A percentile compares a stretch with the other conserved stretches of the same genome.
Evolutionary conservation across 139 green algal species (phyloP).

Genomic region (Microglena sp.): DNA sequence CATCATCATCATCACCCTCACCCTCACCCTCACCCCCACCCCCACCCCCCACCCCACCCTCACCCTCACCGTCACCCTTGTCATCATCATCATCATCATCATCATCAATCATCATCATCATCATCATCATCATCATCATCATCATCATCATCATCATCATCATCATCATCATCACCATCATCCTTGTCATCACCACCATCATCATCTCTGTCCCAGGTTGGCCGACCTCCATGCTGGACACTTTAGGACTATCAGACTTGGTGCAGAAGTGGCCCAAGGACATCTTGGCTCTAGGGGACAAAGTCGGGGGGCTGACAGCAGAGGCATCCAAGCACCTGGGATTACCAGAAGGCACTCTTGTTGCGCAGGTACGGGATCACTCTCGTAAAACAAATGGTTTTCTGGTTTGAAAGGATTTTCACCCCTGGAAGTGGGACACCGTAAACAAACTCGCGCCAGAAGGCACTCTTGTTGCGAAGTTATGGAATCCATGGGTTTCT

Average conservation of each 20-base stretch:
- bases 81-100: not conserved
- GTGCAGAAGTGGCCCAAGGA: constrained; percentile 55
- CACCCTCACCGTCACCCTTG: not conserved
- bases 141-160: not conserved
- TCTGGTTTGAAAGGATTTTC: not conserved
- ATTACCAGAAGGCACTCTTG: constrained; percentile 43
- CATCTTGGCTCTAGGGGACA: constrained; percentile 42
- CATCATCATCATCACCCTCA: not conserved
- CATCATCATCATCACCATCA: not conserved
- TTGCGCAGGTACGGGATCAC: constrained; percentile 34
- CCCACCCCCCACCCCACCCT: not conserved
- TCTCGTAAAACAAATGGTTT: not conserved
- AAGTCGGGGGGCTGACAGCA: constrained; percentile 52
- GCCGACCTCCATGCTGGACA: constrained; percentile 25
- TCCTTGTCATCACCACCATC: not conserved
- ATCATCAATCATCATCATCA: not conserved
- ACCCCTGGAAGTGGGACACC: too few relatives aligned
- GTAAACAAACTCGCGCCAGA: too few relatives aligned
- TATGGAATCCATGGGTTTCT: too few relatives aligned
- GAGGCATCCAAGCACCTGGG: constrained; percentile 51
- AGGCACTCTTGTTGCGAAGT: too few relatives aligned
- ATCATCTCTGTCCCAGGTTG: constrained; percentile 3
- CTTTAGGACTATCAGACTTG: constrained; percentile 40
- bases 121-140: not conserved
- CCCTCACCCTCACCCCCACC: not conserved